Percentiles rank a stretch among this genome's conserved stretches.
These are phyloP conservation scores for Bimuria novae-zelandiae DNA, from an alignment of 2,329 filamentous ascomycete genomes.

Conservation along the genomic window DNA sequence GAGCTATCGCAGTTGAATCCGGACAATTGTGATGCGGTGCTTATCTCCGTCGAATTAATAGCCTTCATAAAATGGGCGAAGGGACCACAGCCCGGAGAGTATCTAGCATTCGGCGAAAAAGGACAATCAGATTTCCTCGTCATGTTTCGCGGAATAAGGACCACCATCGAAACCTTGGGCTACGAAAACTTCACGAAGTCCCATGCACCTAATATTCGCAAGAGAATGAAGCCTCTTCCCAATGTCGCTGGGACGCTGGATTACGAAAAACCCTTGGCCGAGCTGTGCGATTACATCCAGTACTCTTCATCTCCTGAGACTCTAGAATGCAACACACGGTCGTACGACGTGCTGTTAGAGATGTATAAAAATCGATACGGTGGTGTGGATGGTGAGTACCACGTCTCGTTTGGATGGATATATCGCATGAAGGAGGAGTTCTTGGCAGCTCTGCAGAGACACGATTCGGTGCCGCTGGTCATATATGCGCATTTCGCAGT, in stretches of 20 bases:
- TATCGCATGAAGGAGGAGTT: slow-evolving; percentile 31
- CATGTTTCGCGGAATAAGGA: slow-evolving; percentile 36
- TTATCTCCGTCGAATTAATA: slow-evolving; percentile 30
- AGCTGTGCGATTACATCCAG: slow-evolving; percentile 20
- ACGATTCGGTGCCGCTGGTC: slow-evolving; percentile 26
- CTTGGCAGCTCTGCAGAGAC: slow-evolving; percentile 26
- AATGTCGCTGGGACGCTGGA: slow-evolving; percentile 11
- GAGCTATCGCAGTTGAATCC: slow-evolving; percentile 24
- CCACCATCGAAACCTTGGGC: slow-evolving; percentile 21
- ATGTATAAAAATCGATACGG: slow-evolving; percentile 29
- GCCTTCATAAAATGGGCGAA: slow-evolving; percentile 31
- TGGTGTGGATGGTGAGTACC: slow-evolving; percentile 30
- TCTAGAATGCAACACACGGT: slow-evolving; percentile 10
- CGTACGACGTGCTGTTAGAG: slow-evolving; percentile 23
- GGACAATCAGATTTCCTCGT: slow-evolving; percentile 36
- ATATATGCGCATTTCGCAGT: slow-evolving; percentile 35
- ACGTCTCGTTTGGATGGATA: slow-evolving; percentile 32
- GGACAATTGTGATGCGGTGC: slow-evolving; percentile 30
- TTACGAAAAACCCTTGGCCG: slow-evolving; percentile 25
- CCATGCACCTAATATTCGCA: slow-evolving; percentile 9
- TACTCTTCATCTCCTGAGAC: slow-evolving; percentile 5
- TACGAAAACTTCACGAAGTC: slow-evolving; percentile 13
- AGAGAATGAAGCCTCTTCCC: slow-evolving; percentile 20
- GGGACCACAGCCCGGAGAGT: slow-evolving; percentile 34
- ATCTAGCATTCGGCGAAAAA: slow-evolving; percentile 32